These are phyloP conservation scores for Triglochin maritima DNA, from an alignment of 106 monocot species.

Conservation along the genomic window DNA sequence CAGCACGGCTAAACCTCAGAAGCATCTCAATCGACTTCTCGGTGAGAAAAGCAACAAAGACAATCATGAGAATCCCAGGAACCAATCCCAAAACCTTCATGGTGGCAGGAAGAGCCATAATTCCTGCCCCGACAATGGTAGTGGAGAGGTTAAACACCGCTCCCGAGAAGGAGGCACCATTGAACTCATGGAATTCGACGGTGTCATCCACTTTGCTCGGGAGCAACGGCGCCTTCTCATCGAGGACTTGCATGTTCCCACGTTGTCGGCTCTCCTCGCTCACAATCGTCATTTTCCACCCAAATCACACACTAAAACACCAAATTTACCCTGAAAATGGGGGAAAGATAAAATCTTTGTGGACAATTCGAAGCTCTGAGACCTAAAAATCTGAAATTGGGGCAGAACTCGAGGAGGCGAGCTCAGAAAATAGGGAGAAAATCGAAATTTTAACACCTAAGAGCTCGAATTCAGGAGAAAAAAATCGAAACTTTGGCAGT, in stretches of 20 bases:
- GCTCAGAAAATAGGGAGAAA: too few relatives aligned
- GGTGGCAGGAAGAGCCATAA: conserved; percentile 85
- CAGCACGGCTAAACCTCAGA: conserved; percentile 52
- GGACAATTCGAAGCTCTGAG: not conserved
- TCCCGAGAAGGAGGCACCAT: conserved; percentile 78
- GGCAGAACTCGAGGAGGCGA: not conserved
- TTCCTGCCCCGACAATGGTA: conserved; percentile 90
- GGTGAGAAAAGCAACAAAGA: conserved; percentile 61
- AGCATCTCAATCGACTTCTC: conserved; percentile 84
- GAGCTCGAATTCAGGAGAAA: too few relatives aligned
- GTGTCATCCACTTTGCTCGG: conserved; percentile 29
- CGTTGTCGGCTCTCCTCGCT: conserved; percentile 16
- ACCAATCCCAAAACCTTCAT: conserved; percentile 82
- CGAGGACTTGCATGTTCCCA: conserved; percentile 25
- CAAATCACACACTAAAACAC: not conserved
- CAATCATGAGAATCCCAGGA: conserved; percentile 64
- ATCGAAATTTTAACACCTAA: too few relatives aligned
- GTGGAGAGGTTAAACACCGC: conserved; percentile 94
- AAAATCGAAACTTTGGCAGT: too few relatives aligned
- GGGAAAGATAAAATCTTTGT: too few relatives aligned
- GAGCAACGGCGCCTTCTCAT: conserved; percentile 55
- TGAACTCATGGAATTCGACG: conserved; percentile 37
- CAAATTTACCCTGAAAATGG: too few relatives aligned
- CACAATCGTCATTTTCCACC: conserved; percentile 52
- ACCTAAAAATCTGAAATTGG: not conserved